phyloP scores from a whole-genome alignment of 2,329 filamentous ascomycete species.

The Scleromitrula shiraiana region DNA sequence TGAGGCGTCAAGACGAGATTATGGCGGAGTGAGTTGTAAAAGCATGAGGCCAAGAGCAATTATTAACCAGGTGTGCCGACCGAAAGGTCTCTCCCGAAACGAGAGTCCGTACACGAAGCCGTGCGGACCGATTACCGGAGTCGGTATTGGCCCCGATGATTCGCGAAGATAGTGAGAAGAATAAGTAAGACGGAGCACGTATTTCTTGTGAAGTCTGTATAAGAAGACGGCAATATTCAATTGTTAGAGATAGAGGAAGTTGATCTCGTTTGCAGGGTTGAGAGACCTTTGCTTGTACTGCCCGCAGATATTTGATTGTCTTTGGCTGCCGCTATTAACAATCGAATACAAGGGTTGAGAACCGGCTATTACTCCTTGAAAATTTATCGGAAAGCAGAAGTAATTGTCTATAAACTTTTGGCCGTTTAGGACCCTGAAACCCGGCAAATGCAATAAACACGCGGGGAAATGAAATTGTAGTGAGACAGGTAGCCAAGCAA shows the following conservation, averaged over 20 bases:
- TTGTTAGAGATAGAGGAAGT: not conserved
- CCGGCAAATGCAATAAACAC: not conserved
- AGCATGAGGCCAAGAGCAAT: constrained; percentile 6
- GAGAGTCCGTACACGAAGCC: not conserved
- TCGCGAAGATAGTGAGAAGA: too few relatives aligned
- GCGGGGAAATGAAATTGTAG: not conserved
- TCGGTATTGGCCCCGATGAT: not conserved
- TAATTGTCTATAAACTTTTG: not conserved
- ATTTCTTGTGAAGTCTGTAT: too few relatives aligned
- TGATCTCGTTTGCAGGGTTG: too few relatives aligned
- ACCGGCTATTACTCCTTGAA: too few relatives aligned
- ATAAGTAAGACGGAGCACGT: too few relatives aligned
- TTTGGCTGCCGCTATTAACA: too few relatives aligned
- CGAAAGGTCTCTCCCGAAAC: not conserved
- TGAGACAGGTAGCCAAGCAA: not conserved
- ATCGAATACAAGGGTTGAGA: too few relatives aligned
- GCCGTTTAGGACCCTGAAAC: not conserved
- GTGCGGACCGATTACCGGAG: constrained; percentile 1
- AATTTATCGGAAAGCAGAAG: constrained; percentile 1
- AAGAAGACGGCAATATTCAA: too few relatives aligned
- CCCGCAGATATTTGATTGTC: too few relatives aligned
- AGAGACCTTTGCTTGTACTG: too few relatives aligned
- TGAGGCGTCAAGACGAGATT: not conserved
- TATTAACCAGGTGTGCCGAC: not conserved
- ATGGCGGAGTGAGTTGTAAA: not conserved